These are phyloP conservation scores for Grosmannia penicillata DNA, from an alignment of 2,329 filamentous ascomycete genomes.

Conservation along the genomic window DNA sequence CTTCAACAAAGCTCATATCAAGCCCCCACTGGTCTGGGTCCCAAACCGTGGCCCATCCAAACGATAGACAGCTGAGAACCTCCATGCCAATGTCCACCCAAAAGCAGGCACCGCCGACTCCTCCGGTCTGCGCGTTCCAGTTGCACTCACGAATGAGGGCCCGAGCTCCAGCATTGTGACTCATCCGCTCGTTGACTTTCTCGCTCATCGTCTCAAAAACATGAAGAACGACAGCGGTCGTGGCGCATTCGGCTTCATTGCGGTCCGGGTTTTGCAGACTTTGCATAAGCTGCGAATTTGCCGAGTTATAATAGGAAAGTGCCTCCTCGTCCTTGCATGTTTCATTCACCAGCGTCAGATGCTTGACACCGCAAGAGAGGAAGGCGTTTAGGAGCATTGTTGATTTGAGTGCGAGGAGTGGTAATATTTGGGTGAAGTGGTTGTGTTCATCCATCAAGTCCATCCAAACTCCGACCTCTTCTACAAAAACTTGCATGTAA, in stretches of 20 bases:
- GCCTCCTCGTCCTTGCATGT: conserved; percentile 62
- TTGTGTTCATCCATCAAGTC: conserved; percentile 76
- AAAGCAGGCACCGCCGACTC: conserved; percentile 78
- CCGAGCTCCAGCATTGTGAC: conserved; percentile 72
- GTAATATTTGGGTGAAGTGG: conserved; percentile 75
- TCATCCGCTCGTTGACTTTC: conserved; percentile 65
- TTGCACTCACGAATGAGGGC: conserved; percentile 79
- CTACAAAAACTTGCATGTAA: conserved; percentile 87
- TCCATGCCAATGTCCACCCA: conserved; percentile 91
- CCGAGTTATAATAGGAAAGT: conserved; percentile 70
- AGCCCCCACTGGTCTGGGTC: conserved; percentile 83
- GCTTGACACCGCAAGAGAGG: conserved; percentile 74
- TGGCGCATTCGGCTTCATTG: conserved; percentile 71
- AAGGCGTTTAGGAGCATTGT: conserved; percentile 84
- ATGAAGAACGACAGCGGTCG: conserved; percentile 75
- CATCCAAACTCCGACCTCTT: conserved; percentile 89
- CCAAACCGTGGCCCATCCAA: conserved; percentile 79
- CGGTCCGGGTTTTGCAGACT: conserved; percentile 73
- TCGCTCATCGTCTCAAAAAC: conserved; percentile 91
- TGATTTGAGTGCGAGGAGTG: conserved; percentile 66
- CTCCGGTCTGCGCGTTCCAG: conserved; percentile 68
- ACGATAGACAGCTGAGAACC: conserved; percentile 72
- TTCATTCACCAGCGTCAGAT: conserved; percentile 57
- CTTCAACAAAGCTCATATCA: conserved; percentile 50
- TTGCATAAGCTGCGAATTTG: conserved; percentile 62